phyloP scores from a whole-genome alignment of 768 basidiomycete genomes.

The Calocera viscosa region DNA sequence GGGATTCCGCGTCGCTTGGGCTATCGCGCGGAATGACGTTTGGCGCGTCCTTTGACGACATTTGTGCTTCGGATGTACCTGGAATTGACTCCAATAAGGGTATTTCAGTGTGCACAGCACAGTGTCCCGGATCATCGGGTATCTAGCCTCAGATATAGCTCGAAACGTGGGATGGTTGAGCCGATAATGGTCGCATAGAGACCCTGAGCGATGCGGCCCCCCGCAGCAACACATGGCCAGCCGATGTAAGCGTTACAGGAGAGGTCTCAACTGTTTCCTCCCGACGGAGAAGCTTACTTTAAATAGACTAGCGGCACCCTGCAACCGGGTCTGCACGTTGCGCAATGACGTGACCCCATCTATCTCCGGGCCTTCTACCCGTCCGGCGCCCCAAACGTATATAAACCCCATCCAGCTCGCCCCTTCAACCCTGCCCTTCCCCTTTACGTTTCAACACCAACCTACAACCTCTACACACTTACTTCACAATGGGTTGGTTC shows the following conservation, averaged over 20 bases:
- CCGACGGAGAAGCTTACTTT: not conserved
- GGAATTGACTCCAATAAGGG: not conserved
- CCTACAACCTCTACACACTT: not conserved
- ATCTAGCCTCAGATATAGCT: not conserved
- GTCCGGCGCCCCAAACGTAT: not conserved
- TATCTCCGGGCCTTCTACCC: not conserved
- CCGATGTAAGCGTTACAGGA: not conserved
- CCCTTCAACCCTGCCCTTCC: not conserved
- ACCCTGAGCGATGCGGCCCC: not conserved
- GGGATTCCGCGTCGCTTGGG: not conserved
- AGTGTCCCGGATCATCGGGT: not conserved
- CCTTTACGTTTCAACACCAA: not conserved
- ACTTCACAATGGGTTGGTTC: conserved; percentile 7
- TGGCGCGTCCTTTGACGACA: not conserved
- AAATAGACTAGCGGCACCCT: conserved; percentile 2
- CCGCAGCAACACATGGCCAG: not conserved
- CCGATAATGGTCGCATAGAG: not conserved
- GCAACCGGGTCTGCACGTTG: not conserved
- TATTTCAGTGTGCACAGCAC: not conserved
- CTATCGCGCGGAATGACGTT: not conserved
- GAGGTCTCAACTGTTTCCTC: not conserved
- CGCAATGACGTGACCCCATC: too few relatives aligned
- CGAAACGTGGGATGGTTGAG: not conserved
- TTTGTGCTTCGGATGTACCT: not conserved
- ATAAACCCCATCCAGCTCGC: not conserved